These are phyloP conservation scores for Plasmopara halstedii DNA, from an alignment of 352 stramenopile species.

Conservation along the genomic window DNA sequence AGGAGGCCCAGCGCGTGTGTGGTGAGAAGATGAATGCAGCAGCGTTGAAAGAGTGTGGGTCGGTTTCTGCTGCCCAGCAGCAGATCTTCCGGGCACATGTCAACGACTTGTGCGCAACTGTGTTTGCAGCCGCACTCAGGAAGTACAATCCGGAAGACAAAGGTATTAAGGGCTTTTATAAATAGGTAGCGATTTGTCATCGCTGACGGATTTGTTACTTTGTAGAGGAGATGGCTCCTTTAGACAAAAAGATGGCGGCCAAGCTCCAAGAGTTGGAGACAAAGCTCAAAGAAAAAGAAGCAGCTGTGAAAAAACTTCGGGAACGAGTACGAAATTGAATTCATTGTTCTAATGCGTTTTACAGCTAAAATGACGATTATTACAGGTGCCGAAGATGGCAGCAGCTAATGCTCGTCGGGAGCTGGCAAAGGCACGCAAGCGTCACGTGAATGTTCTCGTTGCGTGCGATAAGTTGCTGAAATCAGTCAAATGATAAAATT, in stretches of 20 bases:
- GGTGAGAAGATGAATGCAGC: slow-evolving; percentile 43
- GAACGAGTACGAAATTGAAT: slow-evolving; percentile 27
- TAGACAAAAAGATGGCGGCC: slow-evolving; percentile 37
- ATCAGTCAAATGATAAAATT: slow-evolving; percentile 5
- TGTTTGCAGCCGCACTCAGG: slow-evolving; percentile 54
- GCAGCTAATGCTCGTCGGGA: slow-evolving; percentile 43
- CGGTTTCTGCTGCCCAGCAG: slow-evolving; percentile 46
- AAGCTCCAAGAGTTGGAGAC: slow-evolving; percentile 43
- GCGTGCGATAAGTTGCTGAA: no score
- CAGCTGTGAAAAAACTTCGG: slow-evolving; percentile 42
- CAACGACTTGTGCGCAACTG: slow-evolving; percentile 61
- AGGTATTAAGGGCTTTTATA: slow-evolving; percentile 17
- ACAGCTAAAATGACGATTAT: background rate
- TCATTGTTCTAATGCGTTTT: background rate
- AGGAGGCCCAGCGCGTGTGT: slow-evolving; percentile 62
- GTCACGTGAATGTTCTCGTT: slow-evolving; percentile 40
- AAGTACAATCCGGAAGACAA: slow-evolving; percentile 67
- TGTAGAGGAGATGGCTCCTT: slow-evolving; percentile 52
- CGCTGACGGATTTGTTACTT: background rate
- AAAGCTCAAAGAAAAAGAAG: slow-evolving; percentile 47
- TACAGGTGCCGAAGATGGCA: slow-evolving; percentile 43
- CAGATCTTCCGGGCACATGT: slow-evolving; percentile 74
- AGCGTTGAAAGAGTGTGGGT: slow-evolving; percentile 40
- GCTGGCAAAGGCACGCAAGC: slow-evolving; percentile 48
- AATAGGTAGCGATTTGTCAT: background rate